A percentile compares a stretch with the other conserved stretches of the same genome.
phyloP scores from a whole-genome alignment of 2,329 filamentous ascomycete genomes.

The Parafenestella ontariensis region DNA sequence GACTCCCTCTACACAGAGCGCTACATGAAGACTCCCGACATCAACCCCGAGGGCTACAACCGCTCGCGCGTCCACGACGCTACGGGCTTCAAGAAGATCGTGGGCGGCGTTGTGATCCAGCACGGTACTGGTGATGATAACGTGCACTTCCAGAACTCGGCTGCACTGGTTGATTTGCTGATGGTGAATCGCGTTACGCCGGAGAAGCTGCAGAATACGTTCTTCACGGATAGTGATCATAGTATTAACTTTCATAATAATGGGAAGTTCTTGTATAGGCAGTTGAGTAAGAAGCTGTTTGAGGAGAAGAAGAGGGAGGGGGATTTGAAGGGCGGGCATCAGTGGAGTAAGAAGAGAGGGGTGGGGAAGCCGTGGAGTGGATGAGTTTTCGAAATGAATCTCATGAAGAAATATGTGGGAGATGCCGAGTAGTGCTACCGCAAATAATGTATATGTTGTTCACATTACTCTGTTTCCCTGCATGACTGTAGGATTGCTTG shows the following conservation, averaged over 20 bases:
- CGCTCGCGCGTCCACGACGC: slow-evolving; percentile 65
- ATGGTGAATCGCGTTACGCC: slow-evolving; percentile 66
- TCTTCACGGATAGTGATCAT: slow-evolving; percentile 72
- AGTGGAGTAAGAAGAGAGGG: slow-evolving; percentile 53
- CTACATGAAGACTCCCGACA: slow-evolving; percentile 70
- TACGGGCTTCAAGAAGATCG: slow-evolving; percentile 67
- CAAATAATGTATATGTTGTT: no score
- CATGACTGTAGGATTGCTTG: no score
- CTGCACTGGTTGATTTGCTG: slow-evolving; percentile 67
- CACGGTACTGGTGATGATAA: slow-evolving; percentile 76
- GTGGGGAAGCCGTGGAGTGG: no score
- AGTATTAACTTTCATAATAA: slow-evolving; percentile 66
- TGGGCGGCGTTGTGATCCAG: slow-evolving; percentile 67
- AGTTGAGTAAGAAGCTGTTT: slow-evolving; percentile 66
- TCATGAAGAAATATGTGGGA: no score
- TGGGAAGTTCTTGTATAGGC: slow-evolving; percentile 65
- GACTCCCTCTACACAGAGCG: slow-evolving; percentile 75
- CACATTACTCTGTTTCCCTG: no score
- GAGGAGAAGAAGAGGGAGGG: slow-evolving; percentile 64
- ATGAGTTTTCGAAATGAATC: no score
- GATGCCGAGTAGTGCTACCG: no score
- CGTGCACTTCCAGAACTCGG: slow-evolving; percentile 73
- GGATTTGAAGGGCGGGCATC: slow-evolving; percentile 50
- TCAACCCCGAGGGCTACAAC: slow-evolving; percentile 67
- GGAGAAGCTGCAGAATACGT: slow-evolving; percentile 67